Evolutionary conservation across 306 rosid species (phyloP).

Genomic region (Gastrolobium bilobum): DNA sequence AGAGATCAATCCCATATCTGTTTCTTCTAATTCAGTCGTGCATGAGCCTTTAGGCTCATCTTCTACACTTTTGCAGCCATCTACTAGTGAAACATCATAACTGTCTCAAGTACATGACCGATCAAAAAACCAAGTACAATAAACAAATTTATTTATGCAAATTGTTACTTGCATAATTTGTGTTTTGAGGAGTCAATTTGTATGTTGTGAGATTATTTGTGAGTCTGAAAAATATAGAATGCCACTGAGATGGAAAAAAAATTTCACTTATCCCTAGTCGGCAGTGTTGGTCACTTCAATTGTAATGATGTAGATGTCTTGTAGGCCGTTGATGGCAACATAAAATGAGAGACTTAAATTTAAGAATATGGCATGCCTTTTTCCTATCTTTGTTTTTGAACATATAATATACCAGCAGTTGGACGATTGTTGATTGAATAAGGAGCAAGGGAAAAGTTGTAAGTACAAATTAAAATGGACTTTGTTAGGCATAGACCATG

Average conservation of each 20-base stretch:
- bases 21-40: conserved; percentile 87
- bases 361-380: background rate
- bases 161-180: conserved; percentile 42
- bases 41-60: conserved; percentile 86
- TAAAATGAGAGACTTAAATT: conserved; percentile 16
- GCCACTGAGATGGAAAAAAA: background rate
- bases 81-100: conserved; percentile 52
- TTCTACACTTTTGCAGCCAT: conserved; percentile 76
- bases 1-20: conserved; percentile 75
- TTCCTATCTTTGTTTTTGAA: background rate
- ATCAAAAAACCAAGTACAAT: conserved; percentile 39
- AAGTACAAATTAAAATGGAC: background rate
- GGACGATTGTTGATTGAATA: conserved; percentile 15
- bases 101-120: conserved; percentile 27
- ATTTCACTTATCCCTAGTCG: conserved; percentile 18
- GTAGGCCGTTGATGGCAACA: conserved; percentile 26
- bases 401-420: conserved; percentile 13
- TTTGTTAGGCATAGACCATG: background rate
- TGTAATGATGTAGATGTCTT: conserved; percentile 6
- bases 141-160: conserved; percentile 40
- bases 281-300: conserved; percentile 37
- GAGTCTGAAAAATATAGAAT: conserved; percentile 31
- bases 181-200: conserved; percentile 39
- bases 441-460: conserved; percentile 23
- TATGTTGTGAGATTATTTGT: conserved; percentile 20